These are phyloP conservation scores for Lipomyces kockii DNA, from an alignment of 805 yeast species.

Conservation along the genomic window DNA sequence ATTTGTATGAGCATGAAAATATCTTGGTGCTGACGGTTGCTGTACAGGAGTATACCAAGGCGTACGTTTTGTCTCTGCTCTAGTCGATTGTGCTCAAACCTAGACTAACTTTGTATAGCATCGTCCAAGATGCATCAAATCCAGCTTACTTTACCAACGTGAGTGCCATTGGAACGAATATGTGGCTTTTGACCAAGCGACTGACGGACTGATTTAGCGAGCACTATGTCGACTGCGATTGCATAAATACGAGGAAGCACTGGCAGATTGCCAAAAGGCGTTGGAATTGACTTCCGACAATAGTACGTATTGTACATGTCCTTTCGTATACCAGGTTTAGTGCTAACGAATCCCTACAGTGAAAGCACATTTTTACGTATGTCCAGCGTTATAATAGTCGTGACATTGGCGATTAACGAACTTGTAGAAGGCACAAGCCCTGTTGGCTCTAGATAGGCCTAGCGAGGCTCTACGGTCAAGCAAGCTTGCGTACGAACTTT, in stretches of 20 bases:
- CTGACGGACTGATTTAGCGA: constrained; percentile 26
- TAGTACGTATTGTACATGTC: constrained; percentile 12
- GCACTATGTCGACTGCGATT: constrained; percentile 40
- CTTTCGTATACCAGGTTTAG: background rate
- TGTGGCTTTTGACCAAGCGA: background rate
- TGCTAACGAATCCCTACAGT: constrained; percentile 31
- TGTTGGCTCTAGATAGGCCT: constrained; percentile 40
- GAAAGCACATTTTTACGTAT: constrained; percentile 40
- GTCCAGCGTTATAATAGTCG: background rate
- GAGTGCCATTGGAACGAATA: constrained; percentile 11
- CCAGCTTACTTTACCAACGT: constrained; percentile 42
- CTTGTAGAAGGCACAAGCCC: constrained; percentile 40
- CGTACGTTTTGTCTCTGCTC: constrained; percentile 36
- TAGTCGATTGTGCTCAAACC: background rate
- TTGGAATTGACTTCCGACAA: constrained; percentile 39
- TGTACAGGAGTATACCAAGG: constrained; percentile 39
- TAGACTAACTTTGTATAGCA: constrained; percentile 19
- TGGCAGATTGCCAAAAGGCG: constrained; percentile 41
- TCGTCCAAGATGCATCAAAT: constrained; percentile 38
- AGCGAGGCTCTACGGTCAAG: constrained; percentile 40
- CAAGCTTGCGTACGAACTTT: constrained; percentile 41
- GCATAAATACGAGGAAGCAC: constrained; percentile 37
- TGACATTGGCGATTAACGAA: background rate
- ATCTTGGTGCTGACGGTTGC: background rate
- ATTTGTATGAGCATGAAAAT: background rate